Percentiles rank a stretch among this genome's conserved stretches.
phyloP scores from a whole-genome alignment of 2,329 filamentous ascomycete species.

The Pseudogymnoascus sp. region DNA sequence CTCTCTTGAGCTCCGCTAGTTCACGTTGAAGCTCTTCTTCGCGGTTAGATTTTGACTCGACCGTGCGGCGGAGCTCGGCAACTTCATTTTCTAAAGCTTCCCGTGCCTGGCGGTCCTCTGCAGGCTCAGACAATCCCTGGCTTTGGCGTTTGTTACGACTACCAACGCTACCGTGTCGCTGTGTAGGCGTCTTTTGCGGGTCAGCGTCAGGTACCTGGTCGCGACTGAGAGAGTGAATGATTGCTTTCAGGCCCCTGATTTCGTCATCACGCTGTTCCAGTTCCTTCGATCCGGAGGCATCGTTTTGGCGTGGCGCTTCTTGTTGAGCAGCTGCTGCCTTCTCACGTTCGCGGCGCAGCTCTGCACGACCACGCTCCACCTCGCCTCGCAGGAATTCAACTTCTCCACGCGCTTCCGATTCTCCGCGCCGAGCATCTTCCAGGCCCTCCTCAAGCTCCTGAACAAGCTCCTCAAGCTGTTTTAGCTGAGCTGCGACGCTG shows the following conservation, averaged over 20 bases:
- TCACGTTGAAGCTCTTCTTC: constrained; percentile 86
- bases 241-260: constrained; percentile 92
- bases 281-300: constrained; percentile 57
- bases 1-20: constrained; percentile 57
- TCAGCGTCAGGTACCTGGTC: constrained; percentile 45
- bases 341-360: constrained; percentile 81
- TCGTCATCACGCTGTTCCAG: constrained; percentile 94
- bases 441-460: constrained; percentile 95
- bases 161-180: constrained; percentile 18
- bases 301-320: constrained; percentile 34
- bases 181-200: constrained; percentile 26
- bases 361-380: constrained; percentile 82
- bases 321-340: constrained; percentile 61
- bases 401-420: constrained; percentile 91
- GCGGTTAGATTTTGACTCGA: constrained; percentile 64
- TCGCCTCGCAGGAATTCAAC: constrained; percentile 93
- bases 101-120: constrained; percentile 50
- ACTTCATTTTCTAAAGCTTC: constrained; percentile 76
- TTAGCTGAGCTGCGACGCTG: constrained; percentile 81
- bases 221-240: constrained; percentile 89
- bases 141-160: constrained; percentile 18
- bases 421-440: constrained; percentile 86
- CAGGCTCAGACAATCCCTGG: constrained; percentile 43
- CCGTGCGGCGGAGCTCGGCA: constrained; percentile 63
- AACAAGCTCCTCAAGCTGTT: constrained; percentile 91